Evolutionary conservation across 2,329 filamentous ascomycete species (phyloP).

Genomic region (Chaetomium sp.): DNA sequence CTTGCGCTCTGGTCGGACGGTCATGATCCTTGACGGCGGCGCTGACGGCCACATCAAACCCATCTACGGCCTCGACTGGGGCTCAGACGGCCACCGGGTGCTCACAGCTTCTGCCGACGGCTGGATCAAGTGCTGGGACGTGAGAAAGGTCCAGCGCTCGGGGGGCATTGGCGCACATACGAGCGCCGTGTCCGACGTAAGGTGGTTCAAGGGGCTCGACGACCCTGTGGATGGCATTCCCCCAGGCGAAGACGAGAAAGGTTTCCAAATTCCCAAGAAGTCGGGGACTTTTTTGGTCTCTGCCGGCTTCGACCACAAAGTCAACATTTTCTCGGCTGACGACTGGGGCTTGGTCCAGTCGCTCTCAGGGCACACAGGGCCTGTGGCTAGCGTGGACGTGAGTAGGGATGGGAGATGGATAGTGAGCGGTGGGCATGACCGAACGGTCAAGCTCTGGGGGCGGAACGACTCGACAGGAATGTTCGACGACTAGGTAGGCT

Average conservation of each 20-base stretch:
- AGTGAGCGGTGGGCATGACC: constrained; percentile 86
- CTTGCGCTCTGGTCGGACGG: constrained; percentile 80
- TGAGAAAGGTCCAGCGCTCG: constrained; percentile 76
- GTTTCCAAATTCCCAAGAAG: constrained; percentile 67
- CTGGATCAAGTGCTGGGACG: constrained; percentile 97
- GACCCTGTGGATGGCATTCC: constrained; percentile 58
- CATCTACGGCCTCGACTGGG: constrained; percentile 91
- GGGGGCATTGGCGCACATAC: constrained; percentile 87
- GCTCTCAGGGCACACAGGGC: constrained; percentile 82
- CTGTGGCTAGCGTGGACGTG: constrained; percentile 85
- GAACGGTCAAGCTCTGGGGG: constrained; percentile 94
- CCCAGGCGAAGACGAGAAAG: constrained; percentile 58
- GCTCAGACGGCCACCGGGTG: constrained; percentile 82
- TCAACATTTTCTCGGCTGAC: constrained; percentile 93
- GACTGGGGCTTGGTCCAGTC: constrained; percentile 90
- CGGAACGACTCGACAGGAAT: constrained; percentile 55
- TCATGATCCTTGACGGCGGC: constrained; percentile 91
- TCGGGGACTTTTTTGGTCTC: constrained; percentile 88
- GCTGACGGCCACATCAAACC: constrained; percentile 77
- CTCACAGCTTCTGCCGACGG: constrained; percentile 90
- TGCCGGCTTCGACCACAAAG: constrained; percentile 86
- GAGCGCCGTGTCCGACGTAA: constrained; percentile 83
- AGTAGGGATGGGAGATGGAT: constrained; percentile 86
- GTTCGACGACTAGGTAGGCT: constrained; percentile 14
- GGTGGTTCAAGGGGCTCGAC: constrained; percentile 88